Evolutionary conservation across 441 rosid species (phyloP).

Genomic region (Populus trichocarpa): DNA sequence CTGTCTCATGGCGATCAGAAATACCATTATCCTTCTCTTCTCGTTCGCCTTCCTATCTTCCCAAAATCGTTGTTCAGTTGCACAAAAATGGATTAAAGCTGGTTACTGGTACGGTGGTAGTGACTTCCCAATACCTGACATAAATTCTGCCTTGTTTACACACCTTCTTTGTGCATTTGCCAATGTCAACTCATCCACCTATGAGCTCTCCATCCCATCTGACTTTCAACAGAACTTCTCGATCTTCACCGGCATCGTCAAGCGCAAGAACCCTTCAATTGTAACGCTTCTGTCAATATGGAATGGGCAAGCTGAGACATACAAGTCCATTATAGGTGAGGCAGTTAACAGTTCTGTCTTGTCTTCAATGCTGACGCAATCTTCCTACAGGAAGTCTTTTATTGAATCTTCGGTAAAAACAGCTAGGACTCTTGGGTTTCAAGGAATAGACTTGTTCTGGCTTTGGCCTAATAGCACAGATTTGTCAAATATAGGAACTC

Average conservation of each 20-base stretch:
- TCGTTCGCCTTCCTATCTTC: not conserved
- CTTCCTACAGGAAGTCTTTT: conserved; percentile 24
- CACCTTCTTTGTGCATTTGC: conserved; percentile 41
- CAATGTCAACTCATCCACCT: conserved; percentile 25
- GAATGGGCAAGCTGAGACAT: conserved; percentile 20
- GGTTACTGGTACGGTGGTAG: conserved; percentile 30
- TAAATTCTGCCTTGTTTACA: conserved; percentile 37
- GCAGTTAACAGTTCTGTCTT: conserved; percentile 3
- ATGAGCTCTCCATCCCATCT: conserved; percentile 19
- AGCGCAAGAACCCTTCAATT: conserved; percentile 36
- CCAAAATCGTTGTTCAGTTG: not conserved
- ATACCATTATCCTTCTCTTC: not conserved
- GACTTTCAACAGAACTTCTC: conserved; percentile 11
- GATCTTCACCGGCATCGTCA: conserved; percentile 25
- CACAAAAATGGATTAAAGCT: conserved; percentile 33
- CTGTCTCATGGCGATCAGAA: not conserved
- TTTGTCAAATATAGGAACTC: conserved; percentile 16
- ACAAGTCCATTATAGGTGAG: conserved; percentile 15
- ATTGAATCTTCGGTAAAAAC: conserved; percentile 6
- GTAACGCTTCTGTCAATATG: conserved; percentile 32
- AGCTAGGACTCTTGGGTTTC: conserved; percentile 38
- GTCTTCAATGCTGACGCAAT: conserved; percentile 20
- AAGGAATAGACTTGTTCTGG: conserved; percentile 36
- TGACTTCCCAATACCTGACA: conserved; percentile 13
- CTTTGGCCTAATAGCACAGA: conserved; percentile 31